Base-by-base conservation (phyloP, 176 grass and related monocot genomes). In the Metroxylon sagu region DNA sequence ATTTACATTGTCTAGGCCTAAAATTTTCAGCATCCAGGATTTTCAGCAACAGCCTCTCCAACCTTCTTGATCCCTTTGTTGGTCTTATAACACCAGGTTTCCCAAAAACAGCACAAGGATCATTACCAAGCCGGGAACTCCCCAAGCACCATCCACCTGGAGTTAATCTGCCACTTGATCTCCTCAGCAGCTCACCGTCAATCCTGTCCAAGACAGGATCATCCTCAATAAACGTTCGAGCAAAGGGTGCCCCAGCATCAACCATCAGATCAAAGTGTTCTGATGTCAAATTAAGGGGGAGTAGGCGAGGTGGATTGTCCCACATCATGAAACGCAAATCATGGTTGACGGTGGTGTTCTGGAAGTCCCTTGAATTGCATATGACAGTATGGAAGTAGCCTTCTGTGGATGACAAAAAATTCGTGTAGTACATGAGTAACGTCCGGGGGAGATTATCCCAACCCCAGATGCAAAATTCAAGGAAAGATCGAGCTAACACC, bases 391-490 rank as follows among this genome's bases (percentile, higher is more conserved):
- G 92, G 69, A 97, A 97, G 62, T 97, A 97, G 25, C 83, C 50
- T 59, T 97, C 92, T 5, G 92, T 88, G 57, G 92, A 83, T 59
- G 81, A 85, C 28, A 97, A 60, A 73, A 91, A 97, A 51, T 97
- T 97, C 67, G 84, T 78, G 25, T 87, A 97, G 74, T 97, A 97
- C 92, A 97, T 97, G 1, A 97, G 78, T 50, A 91, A 66, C 61
- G 79, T 88, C 52, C 92, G 80, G 69, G 92, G 92, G 68, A 97
- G 92, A 71, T 91, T 97, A 62, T 91, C 87, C 92, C 92, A 97
- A 57, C 83, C 80, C 57, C 80, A 49, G 53, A 91, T 72, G 59
- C 87, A 97, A 50, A 97, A 97, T 64, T 97, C 87, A 66, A 91
- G 55, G 68, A 97, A 97, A 69, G 86, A 59, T 65, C 92, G 68